Evolutionary conservation across 225 moss, liverwort and hornwort genomes (phyloP), one percentile per base, ranked within the genome.

Genomic region (Sphagnum contortum): DNA sequence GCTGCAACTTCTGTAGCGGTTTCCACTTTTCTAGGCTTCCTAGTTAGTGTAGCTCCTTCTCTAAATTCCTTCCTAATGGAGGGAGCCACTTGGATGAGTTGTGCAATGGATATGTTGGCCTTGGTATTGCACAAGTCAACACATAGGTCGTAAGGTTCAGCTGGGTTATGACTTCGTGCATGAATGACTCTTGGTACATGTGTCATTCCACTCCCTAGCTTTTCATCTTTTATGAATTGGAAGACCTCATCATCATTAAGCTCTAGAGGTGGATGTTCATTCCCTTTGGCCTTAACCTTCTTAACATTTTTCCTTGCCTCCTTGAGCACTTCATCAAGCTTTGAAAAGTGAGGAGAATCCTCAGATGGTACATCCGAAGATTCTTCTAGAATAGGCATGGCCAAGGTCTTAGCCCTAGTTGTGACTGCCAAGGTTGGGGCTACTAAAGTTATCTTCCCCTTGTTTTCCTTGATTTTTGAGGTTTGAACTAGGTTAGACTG

Each of bases 61-160:
- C 49, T 64, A 14, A 64, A 64, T 14, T 64, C 64, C 48, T 64
- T 64, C 64, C 64, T 64, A 48, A 64, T 6, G 48, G 48, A 46
- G 64, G 49, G 48, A 50, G 64, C 47, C 50, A 64, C 47, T 14
- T 14, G 49, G 64, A 64, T 64, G 13, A 64, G 64, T 64, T 64
- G 49, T 6, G 64, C 64, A 48, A 64, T 64, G 44, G 49, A 64
- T 9, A 64, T 64, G n/a, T 64, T 64, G 13, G 64, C 64, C 49
- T 14, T 48, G 48, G 47, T 29, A 29, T 29, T 29, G 29, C 64
- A 64, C 4, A 64, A 48, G 3, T 64, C 62, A 48, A 3, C 9
- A 2, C 64, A 64, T 9, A 64, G 47, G 47, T 64, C 64, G 50
- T 64, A 64, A 46, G 48, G 48, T 14, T 48, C 3, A 9, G 49